A percentile compares a stretch with the other conserved stretches of the same genome.
phyloP scores from a whole-genome alignment of 106 monocot species.

The Posidonia australis region DNA sequence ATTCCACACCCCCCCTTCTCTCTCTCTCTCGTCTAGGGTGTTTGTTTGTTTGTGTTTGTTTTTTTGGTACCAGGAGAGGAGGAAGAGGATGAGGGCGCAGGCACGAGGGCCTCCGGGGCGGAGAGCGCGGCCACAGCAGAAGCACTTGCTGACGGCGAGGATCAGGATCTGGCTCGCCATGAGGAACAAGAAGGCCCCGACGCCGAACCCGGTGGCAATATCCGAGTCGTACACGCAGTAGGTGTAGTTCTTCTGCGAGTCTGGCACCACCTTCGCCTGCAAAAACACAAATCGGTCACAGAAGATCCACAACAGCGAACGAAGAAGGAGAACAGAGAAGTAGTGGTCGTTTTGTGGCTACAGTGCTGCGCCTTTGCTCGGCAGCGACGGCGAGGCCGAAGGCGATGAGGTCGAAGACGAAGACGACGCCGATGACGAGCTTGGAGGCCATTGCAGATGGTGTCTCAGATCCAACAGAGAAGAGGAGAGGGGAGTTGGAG shows the following conservation, averaged over 20 bases:
- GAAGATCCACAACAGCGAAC: background rate
- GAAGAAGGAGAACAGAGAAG: background rate
- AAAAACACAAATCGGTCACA: background rate
- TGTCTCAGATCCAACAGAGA: background rate
- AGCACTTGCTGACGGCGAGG: constrained; percentile 15
- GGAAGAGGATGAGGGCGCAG: constrained; percentile 19
- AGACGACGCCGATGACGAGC: constrained; percentile 11
- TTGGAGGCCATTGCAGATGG: constrained; percentile 12
- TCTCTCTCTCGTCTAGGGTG: background rate
- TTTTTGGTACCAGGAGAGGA: constrained; percentile 13
- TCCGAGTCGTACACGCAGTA: constrained; percentile 29
- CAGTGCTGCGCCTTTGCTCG: constrained; percentile 24
- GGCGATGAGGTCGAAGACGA: constrained; percentile 29
- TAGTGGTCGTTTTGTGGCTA: background rate
- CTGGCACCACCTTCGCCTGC: constrained; percentile 10
- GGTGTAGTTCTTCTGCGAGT: constrained; percentile 12
- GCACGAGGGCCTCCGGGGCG: constrained; percentile 21
- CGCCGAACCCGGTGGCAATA: constrained; percentile 19
- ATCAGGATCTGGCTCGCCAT: constrained; percentile 17
- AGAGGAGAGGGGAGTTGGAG: background rate
- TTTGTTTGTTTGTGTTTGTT: background rate
- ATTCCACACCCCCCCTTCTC: no score
- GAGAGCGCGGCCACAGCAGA: constrained; percentile 22
- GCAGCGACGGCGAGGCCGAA: constrained; percentile 26
- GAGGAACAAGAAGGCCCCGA: constrained; percentile 19